Evolutionary conservation across 441 rosid species (phyloP).

Genomic region (Melastoma candidum): DNA sequence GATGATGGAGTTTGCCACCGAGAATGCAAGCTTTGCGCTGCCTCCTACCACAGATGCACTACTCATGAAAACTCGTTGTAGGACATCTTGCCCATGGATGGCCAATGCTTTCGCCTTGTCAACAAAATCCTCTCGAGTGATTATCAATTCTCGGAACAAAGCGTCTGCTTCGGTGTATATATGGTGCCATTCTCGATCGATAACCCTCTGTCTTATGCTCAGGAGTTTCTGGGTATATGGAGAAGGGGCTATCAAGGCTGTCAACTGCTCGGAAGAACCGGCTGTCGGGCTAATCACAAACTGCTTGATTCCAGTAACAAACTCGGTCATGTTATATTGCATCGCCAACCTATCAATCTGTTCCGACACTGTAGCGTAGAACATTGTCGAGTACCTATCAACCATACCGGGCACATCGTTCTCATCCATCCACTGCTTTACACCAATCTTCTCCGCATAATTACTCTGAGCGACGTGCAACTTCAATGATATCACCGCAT

Average conservation of each 20-base stretch:
- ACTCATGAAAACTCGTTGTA: conserved; percentile 53
- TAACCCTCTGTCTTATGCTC: conserved; percentile 47
- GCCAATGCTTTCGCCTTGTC: conserved; percentile 83
- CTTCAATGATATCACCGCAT: conserved; percentile 67
- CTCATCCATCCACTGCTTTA: conserved; percentile 91
- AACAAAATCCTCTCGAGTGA: conserved; percentile 71
- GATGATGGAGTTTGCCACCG: conserved; percentile 53
- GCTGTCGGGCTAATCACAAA: conserved; percentile 44
- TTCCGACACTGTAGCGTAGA: conserved; percentile 68
- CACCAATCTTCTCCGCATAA: conserved; percentile 79
- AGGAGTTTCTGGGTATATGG: conserved; percentile 65
- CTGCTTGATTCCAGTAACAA: conserved; percentile 80
- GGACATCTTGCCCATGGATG: conserved; percentile 65
- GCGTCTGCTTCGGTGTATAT: conserved; percentile 70
- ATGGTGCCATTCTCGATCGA: conserved; percentile 63
- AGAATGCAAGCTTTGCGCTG: conserved; percentile 54
- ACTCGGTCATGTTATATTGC: conserved; percentile 89
- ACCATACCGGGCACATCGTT: conserved; percentile 89
- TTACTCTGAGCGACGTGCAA: conserved; percentile 80
- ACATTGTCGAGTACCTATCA: conserved; percentile 57
- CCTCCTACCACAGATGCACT: conserved; percentile 73
- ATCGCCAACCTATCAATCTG: conserved; percentile 80
- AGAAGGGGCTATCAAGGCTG: conserved; percentile 48
- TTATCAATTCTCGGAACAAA: conserved; percentile 61
- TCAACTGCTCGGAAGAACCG: conserved; percentile 38